phyloP scores from a whole-genome alignment of 257 asterid genomes.

The Buddleja alternifolia region DNA sequence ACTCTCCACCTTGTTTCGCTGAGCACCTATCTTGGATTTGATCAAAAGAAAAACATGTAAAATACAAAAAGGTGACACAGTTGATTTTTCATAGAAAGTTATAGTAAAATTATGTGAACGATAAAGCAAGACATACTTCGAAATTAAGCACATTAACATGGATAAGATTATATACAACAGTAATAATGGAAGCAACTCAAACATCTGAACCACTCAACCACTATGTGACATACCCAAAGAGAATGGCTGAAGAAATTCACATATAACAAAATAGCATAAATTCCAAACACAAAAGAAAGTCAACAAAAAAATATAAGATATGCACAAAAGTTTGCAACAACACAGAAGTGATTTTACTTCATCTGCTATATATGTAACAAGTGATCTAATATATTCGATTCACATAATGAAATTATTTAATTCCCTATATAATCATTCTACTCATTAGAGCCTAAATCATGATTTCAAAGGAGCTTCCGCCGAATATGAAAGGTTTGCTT shows the following conservation, averaged over 20 bases:
- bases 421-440: background rate
- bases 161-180: background rate
- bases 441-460: background rate
- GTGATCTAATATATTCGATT: background rate
- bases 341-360: background rate
- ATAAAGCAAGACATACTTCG: background rate
- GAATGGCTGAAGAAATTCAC: background rate
- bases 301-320: background rate
- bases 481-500: background rate
- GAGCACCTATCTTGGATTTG: constrained; percentile 74
- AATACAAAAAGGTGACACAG: constrained; percentile 26
- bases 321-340: background rate
- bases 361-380: background rate
- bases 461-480: background rate
- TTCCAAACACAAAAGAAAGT: background rate
- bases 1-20: constrained; percentile 81
- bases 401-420: background rate
- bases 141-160: constrained; percentile 3
- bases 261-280: background rate
- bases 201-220: constrained; percentile 15
- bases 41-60: constrained; percentile 31
- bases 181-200: constrained; percentile 26
- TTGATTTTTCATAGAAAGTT: too few relatives aligned
- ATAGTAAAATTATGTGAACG: too few relatives aligned
- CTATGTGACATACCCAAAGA: background rate